A percentile compares a stretch with the other conserved stretches of the same genome.
Conservation (phyloP, 768 basidiomycete species). For the Leccinum subtestaceum region DNA sequence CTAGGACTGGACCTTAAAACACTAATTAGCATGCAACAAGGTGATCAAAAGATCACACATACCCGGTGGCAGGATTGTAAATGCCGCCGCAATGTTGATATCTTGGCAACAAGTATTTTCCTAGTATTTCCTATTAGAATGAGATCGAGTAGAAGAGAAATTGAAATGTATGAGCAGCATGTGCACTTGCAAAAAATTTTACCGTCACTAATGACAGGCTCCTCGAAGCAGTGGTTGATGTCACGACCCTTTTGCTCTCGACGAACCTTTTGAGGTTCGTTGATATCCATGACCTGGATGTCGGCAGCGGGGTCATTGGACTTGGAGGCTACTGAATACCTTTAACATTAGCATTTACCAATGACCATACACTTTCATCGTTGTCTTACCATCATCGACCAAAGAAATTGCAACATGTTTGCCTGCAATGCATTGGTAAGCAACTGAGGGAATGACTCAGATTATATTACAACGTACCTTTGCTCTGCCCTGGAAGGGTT, state of each 20-base stretch:
- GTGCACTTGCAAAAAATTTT: neutral
- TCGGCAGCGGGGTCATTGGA: no score
- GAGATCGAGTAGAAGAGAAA: neutral
- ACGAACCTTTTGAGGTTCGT: neutral
- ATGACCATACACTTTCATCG: no score
- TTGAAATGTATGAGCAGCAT: neutral
- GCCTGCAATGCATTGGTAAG: no score
- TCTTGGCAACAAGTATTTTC: neutral
- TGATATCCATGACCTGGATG: neutral
- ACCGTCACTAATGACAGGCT: neutral
- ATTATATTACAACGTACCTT: no score
- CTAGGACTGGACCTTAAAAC: no score
- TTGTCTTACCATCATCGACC: no score
- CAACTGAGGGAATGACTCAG: no score
- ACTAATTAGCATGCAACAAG: neutral
- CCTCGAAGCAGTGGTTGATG: neutral
- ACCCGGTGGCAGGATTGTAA: neutral
- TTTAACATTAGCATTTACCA: no score
- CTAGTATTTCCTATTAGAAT: neutral
- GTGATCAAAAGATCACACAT: neutral
- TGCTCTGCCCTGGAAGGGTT: no score
- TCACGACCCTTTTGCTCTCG: neutral
- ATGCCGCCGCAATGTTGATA: neutral
- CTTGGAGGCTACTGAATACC: no score
- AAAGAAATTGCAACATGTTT: no score